A percentile compares a stretch with the other conserved stretches of the same genome.
phyloP scores from a whole-genome alignment of 2,329 filamentous ascomycete genomes.

The Arachnopeziza araneosa region DNA sequence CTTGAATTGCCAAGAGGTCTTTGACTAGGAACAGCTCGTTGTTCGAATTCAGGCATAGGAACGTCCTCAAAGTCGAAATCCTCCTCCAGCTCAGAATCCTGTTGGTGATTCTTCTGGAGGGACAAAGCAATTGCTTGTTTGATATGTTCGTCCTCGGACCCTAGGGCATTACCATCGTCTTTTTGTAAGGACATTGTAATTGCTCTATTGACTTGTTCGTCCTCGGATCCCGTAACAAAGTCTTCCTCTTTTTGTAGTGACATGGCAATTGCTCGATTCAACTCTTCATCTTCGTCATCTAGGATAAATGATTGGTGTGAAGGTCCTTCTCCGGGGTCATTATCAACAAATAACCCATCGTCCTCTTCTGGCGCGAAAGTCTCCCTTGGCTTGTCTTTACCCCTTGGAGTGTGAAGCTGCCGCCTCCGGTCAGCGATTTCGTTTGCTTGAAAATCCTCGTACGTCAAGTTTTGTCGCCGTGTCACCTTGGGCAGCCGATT shows the following conservation, averaged over 20 bases:
- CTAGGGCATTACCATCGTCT: slow-evolving; percentile 32
- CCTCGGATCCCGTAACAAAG: slow-evolving; percentile 40
- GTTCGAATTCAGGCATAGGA: slow-evolving; percentile 48
- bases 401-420: slow-evolving; percentile 16
- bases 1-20: slow-evolving; percentile 47
- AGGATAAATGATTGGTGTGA: slow-evolving; percentile 8
- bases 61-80: slow-evolving; percentile 46
- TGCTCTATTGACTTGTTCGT: slow-evolving; percentile 72
- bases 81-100: slow-evolving; percentile 29
- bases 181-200: slow-evolving; percentile 71
- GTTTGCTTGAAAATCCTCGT: slow-evolving; percentile 22
- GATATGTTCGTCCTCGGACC: slow-evolving; percentile 66
- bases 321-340: slow-evolving; percentile 8
- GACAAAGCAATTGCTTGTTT: slow-evolving; percentile 81
- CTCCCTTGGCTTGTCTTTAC: slow-evolving; percentile 13
- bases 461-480: slow-evolving; percentile 17
- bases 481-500: slow-evolving; percentile 30
- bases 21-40: slow-evolving; percentile 45
- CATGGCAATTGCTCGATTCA: slow-evolving; percentile 75
- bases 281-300: slow-evolving; percentile 52
- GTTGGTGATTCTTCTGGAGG: slow-evolving; percentile 56
- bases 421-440: slow-evolving; percentile 24
- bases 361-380: slow-evolving; percentile 7
- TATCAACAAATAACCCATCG: slow-evolving; percentile 28
- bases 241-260: slow-evolving; percentile 54